These are phyloP conservation scores for Salvia sclarea DNA, from an alignment of 305 asterid genomes.

Conservation along the genomic window DNA sequence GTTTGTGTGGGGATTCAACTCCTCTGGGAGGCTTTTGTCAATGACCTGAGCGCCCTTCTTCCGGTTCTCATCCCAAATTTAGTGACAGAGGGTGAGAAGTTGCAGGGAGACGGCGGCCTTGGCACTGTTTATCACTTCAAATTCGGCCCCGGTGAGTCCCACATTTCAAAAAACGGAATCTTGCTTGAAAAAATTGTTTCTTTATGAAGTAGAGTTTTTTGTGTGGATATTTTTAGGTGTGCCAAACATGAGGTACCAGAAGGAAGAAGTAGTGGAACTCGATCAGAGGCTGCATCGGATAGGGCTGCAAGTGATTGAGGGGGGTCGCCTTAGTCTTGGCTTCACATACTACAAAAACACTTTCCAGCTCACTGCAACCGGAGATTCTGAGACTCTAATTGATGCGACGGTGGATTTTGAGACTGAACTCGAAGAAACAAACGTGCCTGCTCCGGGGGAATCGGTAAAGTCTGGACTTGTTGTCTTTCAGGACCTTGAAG, in stretches of 20 bases:
- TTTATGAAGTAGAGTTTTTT: too few species aligned
- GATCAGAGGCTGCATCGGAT: conserved; percentile 31
- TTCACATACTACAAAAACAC: conserved; percentile 20
- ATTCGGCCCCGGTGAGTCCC: conserved; percentile 33
- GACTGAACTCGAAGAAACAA: not conserved
- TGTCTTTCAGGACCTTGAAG: conserved; percentile 19
- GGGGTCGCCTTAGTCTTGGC: conserved; percentile 26
- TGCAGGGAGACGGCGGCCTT: conserved; percentile 34
- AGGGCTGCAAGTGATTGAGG: conserved; percentile 28
- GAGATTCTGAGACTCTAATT: conserved; percentile 25
- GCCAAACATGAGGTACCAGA: conserved; percentile 32
- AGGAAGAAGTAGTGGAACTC: conserved; percentile 28
- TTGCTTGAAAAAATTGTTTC: too few species aligned
- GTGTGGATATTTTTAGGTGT: conserved; percentile 25
- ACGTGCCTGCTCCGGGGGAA: conserved; percentile 7
- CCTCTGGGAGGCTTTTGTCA: conserved; percentile 33
- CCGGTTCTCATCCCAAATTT: conserved; percentile 17
- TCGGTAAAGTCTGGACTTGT: not conserved
- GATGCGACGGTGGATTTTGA: conserved; percentile 8
- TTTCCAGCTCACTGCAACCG: conserved; percentile 24
- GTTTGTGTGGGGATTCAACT: conserved; percentile 31
- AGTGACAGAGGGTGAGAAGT: conserved; percentile 21
- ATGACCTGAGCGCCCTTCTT: conserved; percentile 29
- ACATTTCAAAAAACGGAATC: not conserved
- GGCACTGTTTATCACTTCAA: conserved; percentile 28